phyloP scores from a whole-genome alignment of 202 grass and related monocot species.

The Carex sylvatica region DNA sequence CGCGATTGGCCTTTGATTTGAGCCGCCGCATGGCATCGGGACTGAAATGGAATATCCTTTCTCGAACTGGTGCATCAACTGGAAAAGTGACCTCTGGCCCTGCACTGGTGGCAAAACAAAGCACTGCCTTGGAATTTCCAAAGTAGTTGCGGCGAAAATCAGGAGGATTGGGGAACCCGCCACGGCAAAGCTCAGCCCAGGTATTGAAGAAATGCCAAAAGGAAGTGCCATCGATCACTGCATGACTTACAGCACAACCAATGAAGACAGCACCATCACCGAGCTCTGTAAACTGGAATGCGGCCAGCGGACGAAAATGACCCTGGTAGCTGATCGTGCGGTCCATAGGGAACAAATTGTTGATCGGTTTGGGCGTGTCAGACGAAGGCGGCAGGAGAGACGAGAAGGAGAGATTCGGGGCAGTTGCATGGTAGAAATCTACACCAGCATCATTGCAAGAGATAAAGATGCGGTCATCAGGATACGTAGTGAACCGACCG shows the following conservation, averaged over 20 bases:
- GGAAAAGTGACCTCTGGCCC: conserved; percentile 78
- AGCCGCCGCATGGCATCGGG: conserved; percentile 48
- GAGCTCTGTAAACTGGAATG: conserved; percentile 88
- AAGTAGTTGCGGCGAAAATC: conserved; percentile 82
- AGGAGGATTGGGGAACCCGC: conserved; percentile 43
- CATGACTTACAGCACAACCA: conserved; percentile 75
- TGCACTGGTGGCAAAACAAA: conserved; percentile 52
- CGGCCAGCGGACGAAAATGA: conserved; percentile 65
- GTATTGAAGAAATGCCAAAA: conserved; percentile 95
- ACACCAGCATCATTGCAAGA: conserved; percentile 73
- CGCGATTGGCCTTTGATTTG: conserved; percentile 55
- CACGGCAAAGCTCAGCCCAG: conserved; percentile 80
- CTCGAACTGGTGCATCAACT: conserved; percentile 58
- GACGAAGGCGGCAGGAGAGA: conserved; percentile 50
- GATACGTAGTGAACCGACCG: conserved; percentile 73
- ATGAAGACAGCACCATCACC: conserved; percentile 76
- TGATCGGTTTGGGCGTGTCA: conserved; percentile 56
- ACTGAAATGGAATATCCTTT: conserved; percentile 88
- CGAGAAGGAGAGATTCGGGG: conserved; percentile 40
- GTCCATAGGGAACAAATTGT: conserved; percentile 81
- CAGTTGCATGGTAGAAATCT: conserved; percentile 64
- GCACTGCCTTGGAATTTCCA: conserved; percentile 72
- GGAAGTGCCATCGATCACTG: conserved; percentile 87
- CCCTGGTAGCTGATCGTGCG: conserved; percentile 78
- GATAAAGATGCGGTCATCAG: conserved; percentile 60